A percentile compares a stretch with the other conserved stretches of the same genome.
Evolutionary conservation across 129 eudicot species (phyloP).

Genomic region (Dittrichia graveolens): DNA sequence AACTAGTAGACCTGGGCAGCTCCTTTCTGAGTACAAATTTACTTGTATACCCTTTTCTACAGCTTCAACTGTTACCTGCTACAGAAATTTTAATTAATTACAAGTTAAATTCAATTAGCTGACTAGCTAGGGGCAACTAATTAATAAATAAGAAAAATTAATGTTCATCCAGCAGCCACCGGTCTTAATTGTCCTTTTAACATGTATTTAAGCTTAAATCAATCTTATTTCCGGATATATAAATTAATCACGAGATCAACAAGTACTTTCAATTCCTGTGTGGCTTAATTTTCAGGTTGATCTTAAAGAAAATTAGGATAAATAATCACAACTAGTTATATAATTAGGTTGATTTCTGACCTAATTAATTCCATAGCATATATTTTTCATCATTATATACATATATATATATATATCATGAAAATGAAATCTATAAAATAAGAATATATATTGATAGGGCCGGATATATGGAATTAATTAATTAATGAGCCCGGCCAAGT

Average conservation of each 20-base stretch:
- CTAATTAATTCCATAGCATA: neutral
- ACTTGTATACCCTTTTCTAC: constrained; percentile 86
- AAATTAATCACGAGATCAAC: too few species aligned
- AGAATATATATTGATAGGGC: constrained; percentile 21
- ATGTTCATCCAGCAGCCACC: neutral
- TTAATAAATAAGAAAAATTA: neutral
- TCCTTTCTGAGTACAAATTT: constrained; percentile 60
- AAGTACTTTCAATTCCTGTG: neutral
- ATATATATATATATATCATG: neutral
- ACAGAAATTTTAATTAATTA: neutral
- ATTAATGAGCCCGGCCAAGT: constrained; percentile 5
- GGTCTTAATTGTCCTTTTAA: too few species aligned
- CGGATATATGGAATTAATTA: neutral
- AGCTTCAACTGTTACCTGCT: constrained; percentile 84
- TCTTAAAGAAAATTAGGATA: constrained; percentile 1
- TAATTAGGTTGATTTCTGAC: neutral
- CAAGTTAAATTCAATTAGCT: neutral
- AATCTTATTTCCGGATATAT: too few species aligned
- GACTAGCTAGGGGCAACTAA: neutral
- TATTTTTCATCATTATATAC: too few species aligned
- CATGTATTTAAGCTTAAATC: too few species aligned
- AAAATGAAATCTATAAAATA: constrained; percentile 19
- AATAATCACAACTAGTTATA: neutral
- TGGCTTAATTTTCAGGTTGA: neutral
- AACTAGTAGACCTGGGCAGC: constrained; percentile 81